Evolutionary conservation across 305 asterid genomes (phyloP).

Genomic region (Fraxinus platypoda): DNA sequence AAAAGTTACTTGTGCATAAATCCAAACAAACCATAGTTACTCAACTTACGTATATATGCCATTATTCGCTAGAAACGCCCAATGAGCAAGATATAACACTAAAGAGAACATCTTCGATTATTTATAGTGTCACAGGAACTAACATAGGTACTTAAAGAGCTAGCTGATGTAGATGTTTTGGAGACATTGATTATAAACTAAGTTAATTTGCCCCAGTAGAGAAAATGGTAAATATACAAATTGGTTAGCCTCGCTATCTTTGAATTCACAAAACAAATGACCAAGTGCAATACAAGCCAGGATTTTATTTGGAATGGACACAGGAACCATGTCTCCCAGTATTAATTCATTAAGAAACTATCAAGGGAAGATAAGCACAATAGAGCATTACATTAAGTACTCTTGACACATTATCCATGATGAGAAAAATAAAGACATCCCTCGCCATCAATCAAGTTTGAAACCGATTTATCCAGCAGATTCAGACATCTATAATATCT

Average conservation of each 20-base stretch:
- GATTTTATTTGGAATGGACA: not conserved
- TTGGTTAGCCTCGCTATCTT: not conserved
- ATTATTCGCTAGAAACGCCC: not conserved
- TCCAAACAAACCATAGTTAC: not conserved
- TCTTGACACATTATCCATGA: not conserved
- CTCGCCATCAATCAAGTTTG: not conserved
- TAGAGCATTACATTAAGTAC: not conserved
- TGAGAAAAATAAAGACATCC: not conserved
- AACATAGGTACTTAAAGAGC: not conserved
- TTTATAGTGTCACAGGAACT: not conserved
- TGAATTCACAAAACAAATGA: not conserved
- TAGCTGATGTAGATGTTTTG: not conserved
- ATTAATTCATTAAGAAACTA: not conserved
- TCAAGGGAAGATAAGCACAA: not conserved
- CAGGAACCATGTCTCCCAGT: not conserved
- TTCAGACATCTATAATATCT: not conserved
- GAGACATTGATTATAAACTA: not conserved
- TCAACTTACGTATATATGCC: not conserved
- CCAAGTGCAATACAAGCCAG: not conserved
- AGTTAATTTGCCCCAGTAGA: not conserved
- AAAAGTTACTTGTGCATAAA: not conserved
- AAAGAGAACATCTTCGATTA: not conserved
- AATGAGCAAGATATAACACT: not conserved
- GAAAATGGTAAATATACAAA: not conserved
- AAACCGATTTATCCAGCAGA: not conserved